Evolutionary conservation across 768 basidiomycete genomes (phyloP), one percentile per base, ranked within the genome.

Genomic region (Naganishia vishniacii): DNA sequence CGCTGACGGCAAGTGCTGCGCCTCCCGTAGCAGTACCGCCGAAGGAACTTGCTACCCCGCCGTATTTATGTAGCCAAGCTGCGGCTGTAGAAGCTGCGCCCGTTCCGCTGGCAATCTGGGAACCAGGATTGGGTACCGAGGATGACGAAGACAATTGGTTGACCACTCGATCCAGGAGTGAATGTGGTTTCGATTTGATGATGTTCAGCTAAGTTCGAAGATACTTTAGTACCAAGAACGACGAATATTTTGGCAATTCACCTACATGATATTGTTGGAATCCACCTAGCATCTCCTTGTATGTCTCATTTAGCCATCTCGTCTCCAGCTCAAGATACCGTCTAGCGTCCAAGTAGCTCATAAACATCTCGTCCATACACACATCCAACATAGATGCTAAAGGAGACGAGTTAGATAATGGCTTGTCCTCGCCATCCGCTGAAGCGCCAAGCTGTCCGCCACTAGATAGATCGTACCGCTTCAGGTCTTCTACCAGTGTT

Each of bases 301-400:
- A 98, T 13, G 97, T 81, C 44, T 87, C 84, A 0, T 84, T 84
- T 48, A 98, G 74, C 71, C 85, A 91, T 73, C 85, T 88, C 67
- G 84, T 88, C 80, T 99, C 95, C 44, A 86, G 85, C 71, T 98
- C 95, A 3, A 98, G 82, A 73, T 97, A 98, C 62, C 91, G 81
- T 64, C 85, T 85, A 3, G 89, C 91, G 77, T 99, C 94, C 1
- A 86, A 88, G 72, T 93, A 97, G 3, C 91, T 89, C 23, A 92
- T 85, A 68, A 98, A 98, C 20, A 98, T 83, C 73, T 98, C 95
- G 67, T 97, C 95, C 84, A 95, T 86, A 8, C 91, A 89, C 8
- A 84, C 86, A 75, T 98, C 95, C n/a, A 99, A 81, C 89, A 97
- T 91, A 0, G 84, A 44, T 80, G 71, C 86, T 82, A 70, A 88